phyloP scores from a whole-genome alignment of 2,329 filamentous ascomycete genomes.

The Cryphonectria nitschkei region DNA sequence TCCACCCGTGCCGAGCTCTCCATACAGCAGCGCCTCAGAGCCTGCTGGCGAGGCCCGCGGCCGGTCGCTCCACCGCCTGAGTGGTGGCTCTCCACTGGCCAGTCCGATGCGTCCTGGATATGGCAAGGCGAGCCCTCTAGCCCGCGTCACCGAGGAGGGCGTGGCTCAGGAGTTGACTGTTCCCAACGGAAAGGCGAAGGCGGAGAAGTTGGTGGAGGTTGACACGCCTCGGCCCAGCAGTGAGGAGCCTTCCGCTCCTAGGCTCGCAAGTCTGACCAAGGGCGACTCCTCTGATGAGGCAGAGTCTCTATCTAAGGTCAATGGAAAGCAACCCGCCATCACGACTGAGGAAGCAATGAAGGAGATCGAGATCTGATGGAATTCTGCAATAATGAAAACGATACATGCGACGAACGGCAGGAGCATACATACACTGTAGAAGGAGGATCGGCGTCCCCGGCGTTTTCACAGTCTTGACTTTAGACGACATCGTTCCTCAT shows the following conservation, averaged over 20 bases:
- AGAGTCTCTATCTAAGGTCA: conserved; percentile 42
- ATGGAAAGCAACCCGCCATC: conserved; percentile 49
- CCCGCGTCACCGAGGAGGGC: conserved; percentile 73
- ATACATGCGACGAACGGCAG: conserved; percentile 30
- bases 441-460: conserved; percentile 29
- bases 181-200: conserved; percentile 45
- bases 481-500: conserved; percentile 23
- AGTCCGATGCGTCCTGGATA: conserved; percentile 69
- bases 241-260: conserved; percentile 42
- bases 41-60: conserved; percentile 65
- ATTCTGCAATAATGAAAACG: conserved; percentile 34
- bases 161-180: conserved; percentile 42
- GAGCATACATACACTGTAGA: conserved; percentile 29
- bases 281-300: conserved; percentile 42
- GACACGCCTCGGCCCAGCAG: conserved; percentile 56
- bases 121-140: conserved; percentile 72
- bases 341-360: conserved; percentile 58
- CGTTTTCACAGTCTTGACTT: conserved; percentile 30
- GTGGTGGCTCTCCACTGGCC: conserved; percentile 62
- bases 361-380: conserved; percentile 61
- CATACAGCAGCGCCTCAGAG: conserved; percentile 69
- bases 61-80: conserved; percentile 71
- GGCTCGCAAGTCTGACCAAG: conserved; percentile 40
- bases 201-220: conserved; percentile 58
- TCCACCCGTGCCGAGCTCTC: conserved; percentile 55